These are phyloP conservation scores for Catunica adiposa DNA, from an alignment of 2,329 filamentous ascomycete genomes.

Conservation along the genomic window DNA sequence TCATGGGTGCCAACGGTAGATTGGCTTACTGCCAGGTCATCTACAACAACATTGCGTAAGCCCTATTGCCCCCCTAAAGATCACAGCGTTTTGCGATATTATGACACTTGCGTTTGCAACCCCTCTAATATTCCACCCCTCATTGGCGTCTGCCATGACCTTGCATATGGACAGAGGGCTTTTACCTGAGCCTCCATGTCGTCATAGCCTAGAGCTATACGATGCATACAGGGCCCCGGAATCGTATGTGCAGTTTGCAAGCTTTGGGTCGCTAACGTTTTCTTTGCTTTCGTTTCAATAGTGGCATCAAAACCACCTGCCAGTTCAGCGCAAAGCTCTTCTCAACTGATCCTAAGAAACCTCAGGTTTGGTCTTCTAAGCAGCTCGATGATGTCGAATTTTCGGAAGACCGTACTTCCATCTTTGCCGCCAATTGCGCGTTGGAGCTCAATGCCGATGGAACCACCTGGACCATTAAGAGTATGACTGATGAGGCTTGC, in stretches of 20 bases:
- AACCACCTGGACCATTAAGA: slow-evolving; percentile 74
- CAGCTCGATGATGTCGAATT: slow-evolving; percentile 66
- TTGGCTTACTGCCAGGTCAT: slow-evolving; percentile 77
- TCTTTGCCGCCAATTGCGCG: slow-evolving; percentile 74
- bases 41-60: slow-evolving; percentile 92
- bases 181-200: background rate
- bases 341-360: slow-evolving; percentile 53
- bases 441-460: slow-evolving; percentile 77
- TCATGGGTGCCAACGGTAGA: slow-evolving; percentile 62
- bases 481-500: slow-evolving; percentile 60
- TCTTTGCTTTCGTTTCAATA: slow-evolving; percentile 23
- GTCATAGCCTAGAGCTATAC: background rate
- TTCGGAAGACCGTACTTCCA: slow-evolving; percentile 64
- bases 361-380: slow-evolving; percentile 70
- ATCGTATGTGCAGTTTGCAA: background rate
- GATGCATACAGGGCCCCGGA: background rate
- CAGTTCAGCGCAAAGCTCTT: slow-evolving; percentile 95
- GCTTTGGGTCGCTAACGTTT: background rate
- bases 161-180: background rate
- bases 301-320: slow-evolving; percentile 73
- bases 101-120: background rate
- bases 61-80: background rate
- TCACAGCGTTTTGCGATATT: background rate
- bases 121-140: background rate
- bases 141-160: background rate